Conservation (phyloP, 2,329 filamentous ascomycete genomes). For the Monilinia laxa region DNA sequence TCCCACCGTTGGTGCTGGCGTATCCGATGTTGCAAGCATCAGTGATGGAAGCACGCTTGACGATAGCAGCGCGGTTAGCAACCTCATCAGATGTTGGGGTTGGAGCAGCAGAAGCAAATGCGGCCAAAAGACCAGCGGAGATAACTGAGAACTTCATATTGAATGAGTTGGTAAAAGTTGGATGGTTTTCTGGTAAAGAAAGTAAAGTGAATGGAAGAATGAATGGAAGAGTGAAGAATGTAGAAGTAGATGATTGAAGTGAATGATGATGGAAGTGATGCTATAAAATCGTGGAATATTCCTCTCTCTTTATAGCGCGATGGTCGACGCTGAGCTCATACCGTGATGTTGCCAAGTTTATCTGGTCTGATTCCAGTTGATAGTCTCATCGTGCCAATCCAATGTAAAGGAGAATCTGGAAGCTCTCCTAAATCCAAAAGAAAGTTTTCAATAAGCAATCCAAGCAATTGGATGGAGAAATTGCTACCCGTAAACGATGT, state of each 20-base stretch:
- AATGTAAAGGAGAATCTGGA: constrained; percentile 6
- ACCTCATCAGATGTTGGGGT: constrained; percentile 12
- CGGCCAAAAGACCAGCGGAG: constrained; percentile 19
- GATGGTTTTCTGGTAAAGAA: background rate
- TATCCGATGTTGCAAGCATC: constrained; percentile 44
- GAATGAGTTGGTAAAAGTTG: constrained; percentile 13
- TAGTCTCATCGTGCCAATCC: background rate
- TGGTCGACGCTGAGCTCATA: background rate
- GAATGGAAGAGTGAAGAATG: constrained; percentile 1
- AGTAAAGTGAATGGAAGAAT: background rate
- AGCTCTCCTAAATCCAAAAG: background rate
- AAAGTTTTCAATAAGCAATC: background rate
- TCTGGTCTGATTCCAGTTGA: background rate
- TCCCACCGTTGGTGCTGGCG: constrained; percentile 46
- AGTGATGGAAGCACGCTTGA: constrained; percentile 48
- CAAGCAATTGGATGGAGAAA: background rate
- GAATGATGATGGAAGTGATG: background rate
- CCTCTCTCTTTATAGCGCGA: constrained; percentile 11
- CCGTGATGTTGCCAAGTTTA: constrained; percentile 1
- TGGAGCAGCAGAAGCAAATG: constrained; percentile 21
- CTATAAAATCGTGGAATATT: background rate
- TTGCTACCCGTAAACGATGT: background rate
- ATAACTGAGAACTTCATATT: constrained; percentile 20
- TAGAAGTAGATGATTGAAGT: background rate
- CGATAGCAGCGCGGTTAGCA: constrained; percentile 26